Evolutionary conservation across 768 basidiomycete species (phyloP).

Genomic region (Boletellus sp.): DNA sequence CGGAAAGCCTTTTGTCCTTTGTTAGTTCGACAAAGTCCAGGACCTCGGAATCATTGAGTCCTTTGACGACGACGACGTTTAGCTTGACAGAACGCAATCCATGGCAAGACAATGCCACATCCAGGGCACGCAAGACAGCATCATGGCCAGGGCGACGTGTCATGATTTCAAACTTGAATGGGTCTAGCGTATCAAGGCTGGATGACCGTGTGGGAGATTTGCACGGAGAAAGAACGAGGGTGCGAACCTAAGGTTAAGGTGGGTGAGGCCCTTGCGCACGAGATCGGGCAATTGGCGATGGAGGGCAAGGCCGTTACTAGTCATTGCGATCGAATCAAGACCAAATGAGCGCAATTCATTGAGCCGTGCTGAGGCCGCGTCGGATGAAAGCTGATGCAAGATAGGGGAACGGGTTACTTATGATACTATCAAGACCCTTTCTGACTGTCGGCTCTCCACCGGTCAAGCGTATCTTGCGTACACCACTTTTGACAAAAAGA

Average conservation of each 20-base stretch:
- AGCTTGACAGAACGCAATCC: conserved; percentile 65
- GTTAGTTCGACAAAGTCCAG: conserved; percentile 78
- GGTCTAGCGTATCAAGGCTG: conserved; percentile 82
- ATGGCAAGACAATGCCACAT: conserved; percentile 54
- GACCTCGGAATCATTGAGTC: conserved; percentile 78
- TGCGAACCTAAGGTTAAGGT: conserved; percentile 63
- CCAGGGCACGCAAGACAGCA: conserved; percentile 65
- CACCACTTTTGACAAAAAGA: conserved; percentile 77
- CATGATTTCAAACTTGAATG: conserved; percentile 85
- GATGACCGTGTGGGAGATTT: conserved; percentile 3
- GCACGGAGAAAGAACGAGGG: conserved; percentile 1
- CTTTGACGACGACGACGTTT: conserved; percentile 81
- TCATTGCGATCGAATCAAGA: conserved; percentile 78
- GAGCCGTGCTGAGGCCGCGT: conserved; percentile 47
- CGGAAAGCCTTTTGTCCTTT: conserved; percentile 55
- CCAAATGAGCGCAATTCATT: conserved; percentile 57
- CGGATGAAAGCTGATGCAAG: background rate
- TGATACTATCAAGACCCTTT: conserved; percentile 66
- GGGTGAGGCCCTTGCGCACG: conserved; percentile 69
- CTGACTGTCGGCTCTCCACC: conserved; percentile 87
- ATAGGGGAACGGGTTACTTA: conserved; percentile 43
- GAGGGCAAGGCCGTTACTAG: conserved; percentile 76
- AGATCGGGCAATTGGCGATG: conserved; percentile 68
- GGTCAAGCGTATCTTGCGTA: conserved; percentile 84
- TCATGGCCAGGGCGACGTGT: conserved; percentile 75